Evolutionary conservation across 1,284 basidiomycete genomes (phyloP).

Genomic region (Trichosporon faecale): DNA sequence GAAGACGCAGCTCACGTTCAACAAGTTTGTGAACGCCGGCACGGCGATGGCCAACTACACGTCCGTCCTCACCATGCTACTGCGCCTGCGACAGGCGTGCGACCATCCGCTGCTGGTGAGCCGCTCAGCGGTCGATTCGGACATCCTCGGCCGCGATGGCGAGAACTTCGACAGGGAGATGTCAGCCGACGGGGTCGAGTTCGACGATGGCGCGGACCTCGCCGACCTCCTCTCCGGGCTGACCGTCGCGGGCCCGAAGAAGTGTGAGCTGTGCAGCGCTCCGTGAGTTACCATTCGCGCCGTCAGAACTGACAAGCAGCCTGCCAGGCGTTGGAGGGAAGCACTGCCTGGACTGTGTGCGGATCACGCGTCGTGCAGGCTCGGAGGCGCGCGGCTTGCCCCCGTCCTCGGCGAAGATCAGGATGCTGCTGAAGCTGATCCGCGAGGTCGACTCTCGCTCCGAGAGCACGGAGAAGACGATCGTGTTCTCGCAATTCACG

Average conservation of each 20-base stretch:
- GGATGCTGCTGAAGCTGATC: conserved; percentile 74
- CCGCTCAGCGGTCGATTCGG: conserved; percentile 67
- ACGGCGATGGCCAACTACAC: conserved; percentile 69
- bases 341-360: conserved; percentile 61
- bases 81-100: conserved; percentile 87
- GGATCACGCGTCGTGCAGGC: background rate
- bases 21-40: conserved; percentile 62
- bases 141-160: conserved; percentile 61
- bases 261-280: conserved; percentile 71
- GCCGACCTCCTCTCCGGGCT: conserved; percentile 67
- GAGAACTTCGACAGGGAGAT: conserved; percentile 54
- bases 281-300: conserved; percentile 56
- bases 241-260: conserved; percentile 60
- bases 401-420: conserved; percentile 80
- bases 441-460: conserved; percentile 64
- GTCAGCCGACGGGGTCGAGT: conserved; percentile 60
- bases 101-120: conserved; percentile 77
- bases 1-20: conserved; percentile 69
- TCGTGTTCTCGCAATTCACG: conserved; percentile 72
- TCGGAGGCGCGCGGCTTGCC: conserved; percentile 49
- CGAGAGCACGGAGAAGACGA: conserved; percentile 73
- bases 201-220: conserved; percentile 71
- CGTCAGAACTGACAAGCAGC: conserved; percentile 18
- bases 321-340: conserved; percentile 36
- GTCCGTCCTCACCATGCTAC: conserved; percentile 74